Evolutionary conservation across 768 basidiomycete genomes (phyloP), one percentile per base, ranked within the genome.

Genomic region (Daedalea quercina): DNA sequence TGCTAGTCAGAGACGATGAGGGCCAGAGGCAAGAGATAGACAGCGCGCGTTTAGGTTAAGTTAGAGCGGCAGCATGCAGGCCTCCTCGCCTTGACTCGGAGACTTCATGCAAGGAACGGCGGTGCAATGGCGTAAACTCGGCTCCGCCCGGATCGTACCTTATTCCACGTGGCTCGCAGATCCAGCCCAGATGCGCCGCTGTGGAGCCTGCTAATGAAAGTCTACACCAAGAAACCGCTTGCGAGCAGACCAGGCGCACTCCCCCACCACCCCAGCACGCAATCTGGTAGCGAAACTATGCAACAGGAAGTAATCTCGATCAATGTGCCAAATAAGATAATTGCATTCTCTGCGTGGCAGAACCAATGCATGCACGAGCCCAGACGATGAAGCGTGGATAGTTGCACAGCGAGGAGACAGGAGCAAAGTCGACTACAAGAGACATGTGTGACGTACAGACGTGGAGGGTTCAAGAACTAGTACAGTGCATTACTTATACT

Each of bases 21-120:
- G 9, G 47, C 40, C 42, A 23, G 37, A 43, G 48, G 60, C 61
- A 63, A 53, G 50, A 50, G 51, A 51, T 2, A 46, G 41, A 44
- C 26, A 31, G 43, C 1, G 54, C 44, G 52, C 44, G 51, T 24
- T 47, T 24, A 37, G 31, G 26, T 44, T 8, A 37, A 40, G 8
- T 25, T n/a, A 13, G 19, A 22, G 28, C 41, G 28, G 17, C n/a
- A 15, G 43, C 24, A 9, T 26, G 48, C 20, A 11, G 19, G 34
- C 46, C 25, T 47, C 46, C 26, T 24, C 2, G 44, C 51, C 51
- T 52, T 44, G 42, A 44, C 51, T 52, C 33, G 42, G 31, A 42
- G 51, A 28, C 25, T 33, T 17, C 42, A 45, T 52, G 43, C 51
- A 44, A 45, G 23, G 19, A 9, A 23, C 28, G 11, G 28, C 28